These are phyloP conservation scores for Candida neerlandica DNA, from an alignment of 1,139 yeast species.

Conservation along the genomic window DNA sequence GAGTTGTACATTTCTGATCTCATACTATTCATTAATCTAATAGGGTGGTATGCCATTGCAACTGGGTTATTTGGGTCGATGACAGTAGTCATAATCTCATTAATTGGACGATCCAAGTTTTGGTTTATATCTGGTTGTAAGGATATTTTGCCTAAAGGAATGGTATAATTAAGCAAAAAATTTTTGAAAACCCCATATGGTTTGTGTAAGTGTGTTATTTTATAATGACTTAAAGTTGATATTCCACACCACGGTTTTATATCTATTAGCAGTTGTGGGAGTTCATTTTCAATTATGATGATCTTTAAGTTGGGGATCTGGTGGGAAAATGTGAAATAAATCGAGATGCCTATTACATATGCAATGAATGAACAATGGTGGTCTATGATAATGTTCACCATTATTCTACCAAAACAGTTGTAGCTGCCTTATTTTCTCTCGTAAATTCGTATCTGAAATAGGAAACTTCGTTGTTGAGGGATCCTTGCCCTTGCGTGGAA, in stretches of 20 bases:
- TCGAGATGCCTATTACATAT: slow-evolving; percentile 20
- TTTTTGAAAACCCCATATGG: background rate
- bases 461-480: too few relatives aligned
- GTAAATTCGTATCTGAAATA: background rate
- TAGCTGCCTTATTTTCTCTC: too few relatives aligned
- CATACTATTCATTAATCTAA: slow-evolving; percentile 14
- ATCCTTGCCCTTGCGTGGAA: too few relatives aligned
- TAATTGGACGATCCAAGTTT: background rate
- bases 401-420: background rate
- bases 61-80: slow-evolving; percentile 6
- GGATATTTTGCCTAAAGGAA: slow-evolving; percentile 1
- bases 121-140: background rate
- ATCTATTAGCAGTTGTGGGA: slow-evolving; percentile 1
- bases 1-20: slow-evolving; percentile 12
- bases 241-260: slow-evolving; percentile 30
- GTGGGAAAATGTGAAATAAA: slow-evolving; percentile 13
- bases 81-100: slow-evolving; percentile 1
- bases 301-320: slow-evolving; percentile 14
- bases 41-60: slow-evolving; percentile 21
- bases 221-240: slow-evolving; percentile 19
- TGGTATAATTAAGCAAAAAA: background rate
- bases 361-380: slow-evolving; percentile 20
- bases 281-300: slow-evolving; percentile 10
- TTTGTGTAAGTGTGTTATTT: background rate
- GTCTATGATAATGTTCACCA: slow-evolving; percentile 10